Base-by-base conservation (phyloP, 2,329 filamentous ascomycete species). In the Aspergillus ochraceus region DNA sequence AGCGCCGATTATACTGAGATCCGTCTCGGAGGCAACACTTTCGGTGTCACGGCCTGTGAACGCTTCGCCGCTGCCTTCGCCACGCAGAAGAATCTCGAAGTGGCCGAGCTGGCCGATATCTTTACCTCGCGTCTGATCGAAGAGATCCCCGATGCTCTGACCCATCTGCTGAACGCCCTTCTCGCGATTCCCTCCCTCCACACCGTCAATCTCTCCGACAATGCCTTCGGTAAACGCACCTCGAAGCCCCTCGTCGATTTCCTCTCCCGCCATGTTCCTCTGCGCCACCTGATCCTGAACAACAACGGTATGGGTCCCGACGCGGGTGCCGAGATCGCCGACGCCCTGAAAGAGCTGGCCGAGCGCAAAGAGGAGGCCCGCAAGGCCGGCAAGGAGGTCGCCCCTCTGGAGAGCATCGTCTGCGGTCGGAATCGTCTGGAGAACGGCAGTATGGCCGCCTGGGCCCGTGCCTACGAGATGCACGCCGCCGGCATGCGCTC, bases 271-370 rank as follows among this genome's bases (percentile, higher is more conserved):
- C 94, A 98, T 79, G 87, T 90, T 3, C 94, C 95, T 2, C 88
- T 99, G 47, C 92, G 93, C 77, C 93, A 97, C 77, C 86, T 99
- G 29, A 92, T 96, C 78, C 87, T 99, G 60, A 98, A 98, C 84
- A 99, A 99, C 84, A 99, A 99, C 77, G 95, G 95, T 29, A 86
- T 99, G 42, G 95, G 95, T 12, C 95, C 95, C 22, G 89, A 92
- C 62, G 94, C 94, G 10, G 95, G 95, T 59, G 91, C 91, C 50
- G 83, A 95, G 56, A 88, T 99, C 68, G 95, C 94, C 53, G 88
- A 97, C 73, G 91, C 95, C 6, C 88, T 99, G 57, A 89, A 87
- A 20, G 84, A 88, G 64, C 88, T 99, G 45, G 90, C 96, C 59
- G 85, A 84, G 63, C 92, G 91, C 80, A 98, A 98, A 80, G 88